Evolutionary conservation across 805 yeast species (phyloP).

Genomic region (Metschnikowia chrysomelidarum): DNA sequence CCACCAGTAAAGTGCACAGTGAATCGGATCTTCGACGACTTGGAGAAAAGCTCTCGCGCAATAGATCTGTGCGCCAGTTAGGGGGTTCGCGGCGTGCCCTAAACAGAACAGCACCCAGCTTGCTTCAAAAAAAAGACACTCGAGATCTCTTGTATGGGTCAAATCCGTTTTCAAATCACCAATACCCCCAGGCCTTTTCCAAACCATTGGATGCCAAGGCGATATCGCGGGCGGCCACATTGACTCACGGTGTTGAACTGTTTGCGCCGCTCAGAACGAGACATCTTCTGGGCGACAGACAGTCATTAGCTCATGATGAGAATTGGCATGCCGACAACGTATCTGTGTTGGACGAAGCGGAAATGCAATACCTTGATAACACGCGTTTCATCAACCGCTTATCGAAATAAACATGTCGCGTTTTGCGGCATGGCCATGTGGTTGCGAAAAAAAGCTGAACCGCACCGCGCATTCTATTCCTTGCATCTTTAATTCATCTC

Average conservation of each 20-base stretch:
- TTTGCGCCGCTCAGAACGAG: conserved; percentile 7
- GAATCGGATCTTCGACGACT: conserved; percentile 30
- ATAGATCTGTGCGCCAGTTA: conserved; percentile 29
- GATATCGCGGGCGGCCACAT: conserved; percentile 12
- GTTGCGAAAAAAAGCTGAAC: too few species aligned
- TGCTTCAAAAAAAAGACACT: conserved; percentile 23
- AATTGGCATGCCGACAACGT: conserved; percentile 1
- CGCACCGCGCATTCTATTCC: too few species aligned
- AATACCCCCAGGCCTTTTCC: conserved; percentile 17
- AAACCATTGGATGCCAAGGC: conserved; percentile 4
- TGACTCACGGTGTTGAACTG: conserved; percentile 4
- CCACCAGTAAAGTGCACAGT: conserved; percentile 7
- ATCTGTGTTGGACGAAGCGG: conserved; percentile 17
- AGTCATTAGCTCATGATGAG: not conserved
- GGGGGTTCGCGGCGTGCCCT: conserved; percentile 3
- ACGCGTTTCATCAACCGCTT: conserved; percentile 14
- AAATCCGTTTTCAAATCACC: conserved; percentile 16
- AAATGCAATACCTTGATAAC: conserved; percentile 14
- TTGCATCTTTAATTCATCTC: too few species aligned
- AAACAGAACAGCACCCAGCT: conserved; percentile 4
- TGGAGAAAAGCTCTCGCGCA: conserved; percentile 36
- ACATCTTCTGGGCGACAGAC: conserved; percentile 7
- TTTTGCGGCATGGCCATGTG: too few species aligned
- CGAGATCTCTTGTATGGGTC: conserved; percentile 23
- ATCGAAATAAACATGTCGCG: not conserved